Conservation (phyloP, 1,284 basidiomycete species). For the Cutaneotrichosporon cutaneum region DNA sequence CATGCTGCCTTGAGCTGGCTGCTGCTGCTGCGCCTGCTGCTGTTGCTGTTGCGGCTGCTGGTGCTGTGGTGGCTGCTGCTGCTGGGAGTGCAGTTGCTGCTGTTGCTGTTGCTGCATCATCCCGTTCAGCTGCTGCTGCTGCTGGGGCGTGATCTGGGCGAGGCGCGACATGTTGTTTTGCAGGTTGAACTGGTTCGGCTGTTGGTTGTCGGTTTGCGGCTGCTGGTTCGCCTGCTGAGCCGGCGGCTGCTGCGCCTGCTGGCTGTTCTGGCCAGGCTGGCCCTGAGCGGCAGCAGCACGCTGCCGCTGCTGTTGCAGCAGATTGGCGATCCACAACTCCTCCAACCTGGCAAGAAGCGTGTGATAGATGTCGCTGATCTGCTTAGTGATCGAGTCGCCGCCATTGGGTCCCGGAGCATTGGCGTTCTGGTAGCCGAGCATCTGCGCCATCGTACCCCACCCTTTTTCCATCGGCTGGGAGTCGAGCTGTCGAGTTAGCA, state of each 20-base stretch:
- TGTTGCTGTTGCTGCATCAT: conserved; percentile 15
- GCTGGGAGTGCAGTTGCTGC: conserved; percentile 8
- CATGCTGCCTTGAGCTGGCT: not conserved
- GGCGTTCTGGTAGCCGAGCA: conserved; percentile 16
- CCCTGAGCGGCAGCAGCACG: conserved; percentile 7
- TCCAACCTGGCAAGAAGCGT: conserved; percentile 15
- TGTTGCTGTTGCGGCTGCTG: conserved; percentile 12
- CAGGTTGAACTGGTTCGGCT: conserved; percentile 5
- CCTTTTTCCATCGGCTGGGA: conserved; percentile 20
- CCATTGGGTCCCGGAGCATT: conserved; percentile 8
- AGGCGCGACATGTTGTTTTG: not conserved
- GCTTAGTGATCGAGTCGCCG: conserved; percentile 16
- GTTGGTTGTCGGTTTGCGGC: conserved; percentile 12
- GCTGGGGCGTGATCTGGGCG: conserved; percentile 13
- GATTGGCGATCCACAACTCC: conserved; percentile 21
- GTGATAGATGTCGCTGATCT: conserved; percentile 23
- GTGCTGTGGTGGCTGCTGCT: conserved; percentile 10
- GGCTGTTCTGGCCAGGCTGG: conserved; percentile 8
- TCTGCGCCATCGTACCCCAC: conserved; percentile 16
- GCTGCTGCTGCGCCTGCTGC: conserved; percentile 6
- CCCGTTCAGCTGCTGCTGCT: conserved; percentile 11
- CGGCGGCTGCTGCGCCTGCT: conserved; percentile 9
- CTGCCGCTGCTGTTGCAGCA: conserved; percentile 16
- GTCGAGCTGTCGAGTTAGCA: conserved; percentile 16
- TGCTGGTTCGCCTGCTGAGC: conserved; percentile 16